Conservation (phyloP, 148 eudicot species). For the Pouteria glomerata region DNA sequence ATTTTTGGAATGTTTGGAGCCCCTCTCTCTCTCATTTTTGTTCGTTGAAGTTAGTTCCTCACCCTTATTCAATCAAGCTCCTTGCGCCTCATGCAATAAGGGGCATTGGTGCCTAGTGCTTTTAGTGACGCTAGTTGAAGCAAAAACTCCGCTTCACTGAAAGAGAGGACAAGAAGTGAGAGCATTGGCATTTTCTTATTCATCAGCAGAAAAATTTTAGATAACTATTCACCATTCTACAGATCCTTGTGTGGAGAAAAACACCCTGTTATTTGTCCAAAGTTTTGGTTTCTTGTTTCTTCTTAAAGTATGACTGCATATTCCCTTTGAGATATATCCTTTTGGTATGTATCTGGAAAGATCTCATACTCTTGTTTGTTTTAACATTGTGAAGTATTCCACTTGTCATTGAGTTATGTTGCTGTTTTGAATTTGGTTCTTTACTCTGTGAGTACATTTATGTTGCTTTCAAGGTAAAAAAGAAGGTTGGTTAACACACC, state of each 20-base stretch:
- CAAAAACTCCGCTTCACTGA: background rate
- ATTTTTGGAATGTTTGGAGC: too few species aligned
- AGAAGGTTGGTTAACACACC: background rate
- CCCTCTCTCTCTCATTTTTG: too few species aligned
- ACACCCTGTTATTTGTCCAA: background rate
- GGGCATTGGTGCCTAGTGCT: too few species aligned
- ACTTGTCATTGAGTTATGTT: background rate
- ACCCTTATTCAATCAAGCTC: too few species aligned
- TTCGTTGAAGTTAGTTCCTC: too few species aligned
- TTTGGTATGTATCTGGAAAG: background rate
- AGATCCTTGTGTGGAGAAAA: background rate
- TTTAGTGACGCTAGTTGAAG: too few species aligned
- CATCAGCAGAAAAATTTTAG: background rate
- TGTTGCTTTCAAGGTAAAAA: background rate
- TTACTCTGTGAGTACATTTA: background rate
- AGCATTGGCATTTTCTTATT: background rate
- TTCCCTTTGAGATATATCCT: background rate
- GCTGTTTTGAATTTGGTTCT: background rate
- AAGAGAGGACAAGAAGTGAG: background rate
- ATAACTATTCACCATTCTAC: background rate
- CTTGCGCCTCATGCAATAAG: too few species aligned
- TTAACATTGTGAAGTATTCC: background rate
- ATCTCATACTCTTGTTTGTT: background rate
- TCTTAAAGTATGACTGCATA: background rate
- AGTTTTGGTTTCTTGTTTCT: background rate